A percentile compares a stretch with the other conserved stretches of the same genome.
Conservation (phyloP, 2,329 filamentous ascomycete species). For the Aulographum hederae region DNA sequence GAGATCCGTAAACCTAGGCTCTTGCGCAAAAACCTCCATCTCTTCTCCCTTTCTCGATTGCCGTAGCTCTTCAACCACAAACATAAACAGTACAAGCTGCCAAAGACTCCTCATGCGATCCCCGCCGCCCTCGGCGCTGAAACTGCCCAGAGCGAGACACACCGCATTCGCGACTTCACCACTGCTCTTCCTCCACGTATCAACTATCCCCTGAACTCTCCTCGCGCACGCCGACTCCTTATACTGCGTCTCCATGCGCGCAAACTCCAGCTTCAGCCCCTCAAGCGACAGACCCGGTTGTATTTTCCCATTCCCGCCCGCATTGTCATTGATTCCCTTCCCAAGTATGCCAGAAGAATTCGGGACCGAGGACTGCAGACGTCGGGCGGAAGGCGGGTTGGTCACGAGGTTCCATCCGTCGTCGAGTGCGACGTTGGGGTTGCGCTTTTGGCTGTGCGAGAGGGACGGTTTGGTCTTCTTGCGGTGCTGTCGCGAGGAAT, state of each 20-base stretch:
- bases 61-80: background rate
- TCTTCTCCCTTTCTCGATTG: background rate
- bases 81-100: slow-evolving; percentile 3
- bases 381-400: background rate
- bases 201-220: background rate
- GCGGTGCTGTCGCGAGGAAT: slow-evolving; percentile 1
- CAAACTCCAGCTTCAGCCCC: background rate
- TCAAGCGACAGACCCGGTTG: background rate
- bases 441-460: background rate
- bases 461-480: slow-evolving; percentile 1
- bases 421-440: slow-evolving; percentile 1
- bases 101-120: slow-evolving; percentile 2
- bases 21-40: slow-evolving; percentile 2
- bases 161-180: background rate
- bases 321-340: background rate
- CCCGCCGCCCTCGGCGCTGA: background rate
- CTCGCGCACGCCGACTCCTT: background rate
- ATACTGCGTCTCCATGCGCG: background rate
- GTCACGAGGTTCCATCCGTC: slow-evolving; percentile 4
- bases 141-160: background rate
- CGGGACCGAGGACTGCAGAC: background rate
- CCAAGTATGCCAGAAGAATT: no score
- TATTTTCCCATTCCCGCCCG: background rate
- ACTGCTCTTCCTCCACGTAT: background rate
- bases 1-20: slow-evolving; percentile 2